A percentile compares a stretch with the other conserved stretches of the same genome.
These are phyloP conservation scores for Termitomyces heimii DNA, from an alignment of 768 basidiomycete species.

Conservation along the genomic window DNA sequence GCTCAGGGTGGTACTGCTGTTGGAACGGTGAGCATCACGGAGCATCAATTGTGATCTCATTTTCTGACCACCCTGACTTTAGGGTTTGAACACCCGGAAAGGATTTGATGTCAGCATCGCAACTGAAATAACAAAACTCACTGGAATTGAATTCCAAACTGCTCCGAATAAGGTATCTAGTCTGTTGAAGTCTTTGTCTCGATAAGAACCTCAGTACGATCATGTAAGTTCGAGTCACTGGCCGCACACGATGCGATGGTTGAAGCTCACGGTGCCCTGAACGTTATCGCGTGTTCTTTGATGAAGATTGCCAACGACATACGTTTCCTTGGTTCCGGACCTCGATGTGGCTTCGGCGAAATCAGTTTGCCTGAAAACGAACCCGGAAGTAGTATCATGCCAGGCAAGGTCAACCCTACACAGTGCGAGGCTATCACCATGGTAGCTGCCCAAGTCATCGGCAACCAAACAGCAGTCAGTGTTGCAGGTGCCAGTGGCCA, in stretches of 20 bases:
- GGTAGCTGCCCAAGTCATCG: conserved; percentile 98
- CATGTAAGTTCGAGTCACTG: conserved; percentile 85
- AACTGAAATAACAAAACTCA: conserved; percentile 83
- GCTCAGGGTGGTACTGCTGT: conserved; percentile 99
- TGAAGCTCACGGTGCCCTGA: conserved; percentile 94
- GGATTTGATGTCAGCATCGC: conserved; percentile 97
- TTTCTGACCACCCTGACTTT: neutral
- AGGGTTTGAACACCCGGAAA: conserved; percentile 96
- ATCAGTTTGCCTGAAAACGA: conserved; percentile 95
- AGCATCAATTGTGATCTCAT: neutral
- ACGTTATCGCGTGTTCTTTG: conserved; percentile 91
- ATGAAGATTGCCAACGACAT: conserved; percentile 99
- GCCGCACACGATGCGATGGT: conserved; percentile 98
- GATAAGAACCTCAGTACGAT: neutral
- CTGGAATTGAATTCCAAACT: conserved; percentile 88
- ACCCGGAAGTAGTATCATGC: conserved; percentile 99
- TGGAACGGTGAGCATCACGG: conserved; percentile 67
- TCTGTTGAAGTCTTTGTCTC: neutral
- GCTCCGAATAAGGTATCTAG: conserved; percentile 88
- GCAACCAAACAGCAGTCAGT: conserved; percentile 91
- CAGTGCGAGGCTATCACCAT: conserved; percentile 99
- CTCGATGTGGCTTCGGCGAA: conserved; percentile 96
- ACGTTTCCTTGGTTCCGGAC: conserved; percentile 94
- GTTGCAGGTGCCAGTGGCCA: conserved; percentile 94
- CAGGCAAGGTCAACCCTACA: conserved; percentile 98